A percentile compares a stretch with the other conserved stretches of the same genome.
These are phyloP conservation scores for Microbotryum violaceum DNA, from an alignment of 1,284 basidiomycete species.

Conservation along the genomic window DNA sequence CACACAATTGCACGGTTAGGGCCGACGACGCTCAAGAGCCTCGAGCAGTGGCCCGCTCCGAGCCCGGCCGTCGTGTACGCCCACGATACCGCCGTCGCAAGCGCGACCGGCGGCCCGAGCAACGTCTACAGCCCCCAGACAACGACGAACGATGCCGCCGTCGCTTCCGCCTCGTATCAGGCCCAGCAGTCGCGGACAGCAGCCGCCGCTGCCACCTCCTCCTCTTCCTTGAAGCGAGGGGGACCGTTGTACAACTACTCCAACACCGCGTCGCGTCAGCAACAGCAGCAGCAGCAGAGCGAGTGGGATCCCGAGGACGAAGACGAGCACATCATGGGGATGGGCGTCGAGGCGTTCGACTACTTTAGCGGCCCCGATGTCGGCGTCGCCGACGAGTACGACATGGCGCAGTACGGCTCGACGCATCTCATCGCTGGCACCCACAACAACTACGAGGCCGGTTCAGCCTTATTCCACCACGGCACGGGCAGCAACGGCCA, in stretches of 20 bases:
- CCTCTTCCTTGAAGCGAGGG: background rate
- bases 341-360: slow-evolving; percentile 9
- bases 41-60: slow-evolving; percentile 43
- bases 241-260: slow-evolving; percentile 38
- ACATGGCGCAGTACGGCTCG: slow-evolving; percentile 31
- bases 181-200: slow-evolving; percentile 28
- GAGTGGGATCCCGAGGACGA: slow-evolving; percentile 46
- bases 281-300: slow-evolving; percentile 43
- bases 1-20: slow-evolving; percentile 86
- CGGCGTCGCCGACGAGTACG: slow-evolving; percentile 39
- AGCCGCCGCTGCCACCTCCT: background rate
- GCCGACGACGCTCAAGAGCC: slow-evolving; percentile 83
- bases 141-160: slow-evolving; percentile 4
- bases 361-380: slow-evolving; percentile 48
- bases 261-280: slow-evolving; percentile 33
- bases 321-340: slow-evolving; percentile 49
- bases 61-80: slow-evolving; percentile 58
- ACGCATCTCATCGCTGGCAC: slow-evolving; percentile 26
- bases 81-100: slow-evolving; percentile 29
- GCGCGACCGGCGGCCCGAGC: background rate
- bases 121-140: slow-evolving; percentile 2
- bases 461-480: background rate
- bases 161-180: slow-evolving; percentile 7
- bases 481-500: background rate
- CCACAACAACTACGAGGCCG: slow-evolving; percentile 28